Conservation (phyloP, 495 filamentous ascomycete species). For the Lichenothelia convexa region DNA sequence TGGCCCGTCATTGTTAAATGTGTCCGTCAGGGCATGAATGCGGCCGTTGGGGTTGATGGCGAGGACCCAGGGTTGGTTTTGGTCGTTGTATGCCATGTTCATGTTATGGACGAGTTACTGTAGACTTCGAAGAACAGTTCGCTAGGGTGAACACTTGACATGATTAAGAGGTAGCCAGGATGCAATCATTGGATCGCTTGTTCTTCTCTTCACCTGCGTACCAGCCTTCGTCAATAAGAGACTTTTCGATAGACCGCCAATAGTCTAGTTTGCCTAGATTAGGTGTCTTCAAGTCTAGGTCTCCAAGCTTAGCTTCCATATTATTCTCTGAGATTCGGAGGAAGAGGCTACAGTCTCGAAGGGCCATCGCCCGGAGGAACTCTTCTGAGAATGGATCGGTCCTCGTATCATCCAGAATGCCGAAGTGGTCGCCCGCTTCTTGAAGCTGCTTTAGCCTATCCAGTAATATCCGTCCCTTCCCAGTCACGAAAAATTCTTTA, state of each 20-base stretch:
- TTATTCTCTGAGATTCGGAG: conserved; percentile 34
- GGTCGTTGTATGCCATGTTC: too few species aligned
- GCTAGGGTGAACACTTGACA: too few species aligned
- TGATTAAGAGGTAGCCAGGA: too few species aligned
- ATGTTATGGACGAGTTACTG: too few species aligned
- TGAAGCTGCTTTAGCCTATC: neutral
- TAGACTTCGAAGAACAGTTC: too few species aligned
- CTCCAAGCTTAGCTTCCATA: conserved; percentile 62
- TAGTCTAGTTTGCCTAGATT: conserved; percentile 47
- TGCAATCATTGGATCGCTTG: too few species aligned
- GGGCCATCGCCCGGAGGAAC: conserved; percentile 53
- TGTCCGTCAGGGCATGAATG: too few species aligned
- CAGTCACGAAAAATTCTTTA: neutral
- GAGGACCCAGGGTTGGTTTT: too few species aligned
- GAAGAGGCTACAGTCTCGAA: conserved; percentile 77
- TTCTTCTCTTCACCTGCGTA: conserved; percentile 38
- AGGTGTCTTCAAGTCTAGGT: conserved; percentile 74
- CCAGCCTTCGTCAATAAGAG: conserved; percentile 52
- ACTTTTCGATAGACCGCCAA: conserved; percentile 48
- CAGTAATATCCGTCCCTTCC: neutral
- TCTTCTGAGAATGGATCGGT: neutral
- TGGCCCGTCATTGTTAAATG: too few species aligned
- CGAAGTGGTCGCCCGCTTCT: neutral
- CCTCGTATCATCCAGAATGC: conserved; percentile 10
- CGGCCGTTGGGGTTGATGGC: too few species aligned